Percentiles rank a stretch among this genome's conserved stretches.
phyloP scores from a whole-genome alignment of 345 rosid species.

The Iberis pinnata region DNA sequence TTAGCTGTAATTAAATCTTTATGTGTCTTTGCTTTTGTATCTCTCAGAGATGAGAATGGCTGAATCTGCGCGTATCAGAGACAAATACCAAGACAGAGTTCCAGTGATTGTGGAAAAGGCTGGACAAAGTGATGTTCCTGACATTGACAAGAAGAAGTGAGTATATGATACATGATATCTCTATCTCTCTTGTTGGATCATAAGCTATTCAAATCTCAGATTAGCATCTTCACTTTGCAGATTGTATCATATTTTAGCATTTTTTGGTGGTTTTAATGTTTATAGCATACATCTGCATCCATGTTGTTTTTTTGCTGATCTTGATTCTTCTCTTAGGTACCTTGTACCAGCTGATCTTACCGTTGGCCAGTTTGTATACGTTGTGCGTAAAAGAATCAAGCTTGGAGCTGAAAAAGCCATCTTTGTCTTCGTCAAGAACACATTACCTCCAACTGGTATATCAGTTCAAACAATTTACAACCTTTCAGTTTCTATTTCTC shows the following conservation, averaged over 20 bases:
- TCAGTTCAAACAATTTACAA: background rate
- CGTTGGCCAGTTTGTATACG: conserved; percentile 79
- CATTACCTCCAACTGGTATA: conserved; percentile 71
- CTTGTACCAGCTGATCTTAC: conserved; percentile 83
- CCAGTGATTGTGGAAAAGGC: conserved; percentile 77
- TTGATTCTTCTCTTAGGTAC: conserved; percentile 39
- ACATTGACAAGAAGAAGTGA: conserved; percentile 82
- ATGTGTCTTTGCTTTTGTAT: conserved; percentile 3
- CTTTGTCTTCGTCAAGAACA: conserved; percentile 72
- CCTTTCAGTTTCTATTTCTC: background rate
- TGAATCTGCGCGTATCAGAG: conserved; percentile 31
- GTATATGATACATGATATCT: conserved; percentile 33
- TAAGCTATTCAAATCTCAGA: background rate
- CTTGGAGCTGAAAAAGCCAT: conserved; percentile 76
- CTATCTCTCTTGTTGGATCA: background rate
- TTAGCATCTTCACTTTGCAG: conserved; percentile 1
- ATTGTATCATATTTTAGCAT: background rate
- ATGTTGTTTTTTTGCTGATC: background rate
- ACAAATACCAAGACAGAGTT: conserved; percentile 26
- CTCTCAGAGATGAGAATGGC: conserved; percentile 28
- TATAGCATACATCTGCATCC: no score
- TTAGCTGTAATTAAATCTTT: conserved; percentile 1
- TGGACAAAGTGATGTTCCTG: conserved; percentile 70
- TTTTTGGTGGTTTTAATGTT: background rate
- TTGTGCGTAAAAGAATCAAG: conserved; percentile 75